Conservation (phyloP, 768 basidiomycete species). For the Hypsizygus marmoreus region DNA sequence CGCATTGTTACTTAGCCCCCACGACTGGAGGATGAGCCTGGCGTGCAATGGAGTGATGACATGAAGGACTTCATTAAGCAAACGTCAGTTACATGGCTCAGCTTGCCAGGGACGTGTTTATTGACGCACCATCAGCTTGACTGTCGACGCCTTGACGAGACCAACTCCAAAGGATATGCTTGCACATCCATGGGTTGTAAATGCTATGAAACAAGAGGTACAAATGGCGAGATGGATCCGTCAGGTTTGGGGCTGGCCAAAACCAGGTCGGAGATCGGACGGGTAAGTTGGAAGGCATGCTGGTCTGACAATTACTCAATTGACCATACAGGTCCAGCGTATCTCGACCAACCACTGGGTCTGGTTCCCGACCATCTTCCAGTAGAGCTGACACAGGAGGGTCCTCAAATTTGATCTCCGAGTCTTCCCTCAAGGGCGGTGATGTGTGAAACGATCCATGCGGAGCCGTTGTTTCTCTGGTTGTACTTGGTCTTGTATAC, state of each 20-base stretch:
- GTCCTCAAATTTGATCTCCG: constrained; percentile 13
- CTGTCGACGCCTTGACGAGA: constrained; percentile 63
- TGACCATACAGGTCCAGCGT: constrained; percentile 20
- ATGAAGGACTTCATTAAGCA: constrained; percentile 92
- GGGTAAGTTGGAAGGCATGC: constrained; percentile 36
- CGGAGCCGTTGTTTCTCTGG: neutral
- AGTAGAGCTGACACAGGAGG: constrained; percentile 16
- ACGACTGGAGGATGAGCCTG: constrained; percentile 74
- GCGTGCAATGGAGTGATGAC: constrained; percentile 70
- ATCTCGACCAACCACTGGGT: constrained; percentile 34
- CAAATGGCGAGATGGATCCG: constrained; percentile 90
- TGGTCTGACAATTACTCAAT: neutral
- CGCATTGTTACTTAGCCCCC: constrained; percentile 83
- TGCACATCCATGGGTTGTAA: constrained; percentile 79
- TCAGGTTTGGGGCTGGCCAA: constrained; percentile 81
- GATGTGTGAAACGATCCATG: neutral
- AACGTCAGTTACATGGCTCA: constrained; percentile 55
- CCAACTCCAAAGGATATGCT: constrained; percentile 86
- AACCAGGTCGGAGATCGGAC: constrained; percentile 43
- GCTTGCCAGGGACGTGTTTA: neutral
- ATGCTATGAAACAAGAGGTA: constrained; percentile 77
- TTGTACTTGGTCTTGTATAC: constrained; percentile 2
- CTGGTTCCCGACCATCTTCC: constrained; percentile 20
- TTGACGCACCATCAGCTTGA: constrained; percentile 28
- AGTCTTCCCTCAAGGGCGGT: constrained; percentile 15